A percentile compares a stretch with the other conserved stretches of the same genome.
Conservation (phyloP, 2,329 filamentous ascomycete genomes). For the Colletotrichum euphorbiae region DNA sequence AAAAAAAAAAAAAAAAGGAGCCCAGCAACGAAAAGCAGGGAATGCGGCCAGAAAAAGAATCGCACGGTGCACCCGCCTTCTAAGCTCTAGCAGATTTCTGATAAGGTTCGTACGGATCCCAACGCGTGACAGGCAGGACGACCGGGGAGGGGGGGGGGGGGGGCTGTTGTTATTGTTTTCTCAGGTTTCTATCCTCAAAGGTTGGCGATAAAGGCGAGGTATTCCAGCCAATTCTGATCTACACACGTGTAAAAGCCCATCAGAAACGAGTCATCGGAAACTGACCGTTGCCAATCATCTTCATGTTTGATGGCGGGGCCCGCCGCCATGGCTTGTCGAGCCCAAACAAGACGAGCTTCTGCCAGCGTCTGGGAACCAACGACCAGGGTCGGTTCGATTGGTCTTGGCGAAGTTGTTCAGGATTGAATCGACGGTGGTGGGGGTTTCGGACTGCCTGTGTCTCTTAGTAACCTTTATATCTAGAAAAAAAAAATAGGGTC, state of each 20-base stretch:
- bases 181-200: constrained; percentile 8
- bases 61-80: constrained; percentile 33
- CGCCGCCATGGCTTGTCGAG: constrained; percentile 36
- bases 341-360: constrained; percentile 34
- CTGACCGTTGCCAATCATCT: constrained; percentile 27
- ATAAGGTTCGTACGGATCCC: constrained; percentile 23
- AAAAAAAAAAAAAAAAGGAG: background rate
- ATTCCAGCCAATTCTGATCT: no score
- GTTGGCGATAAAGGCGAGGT: constrained; percentile 32
- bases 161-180: background rate
- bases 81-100: constrained; percentile 38
- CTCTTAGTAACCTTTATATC: no score
- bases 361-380: constrained; percentile 36
- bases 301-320: constrained; percentile 18
- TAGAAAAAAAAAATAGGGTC: no score
- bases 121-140: background rate
- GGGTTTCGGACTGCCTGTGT: no score
- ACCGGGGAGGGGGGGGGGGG: no score
- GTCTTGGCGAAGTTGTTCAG: background rate
- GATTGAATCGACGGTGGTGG: constrained; percentile 16
- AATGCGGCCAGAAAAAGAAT: constrained; percentile 10
- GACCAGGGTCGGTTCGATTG: constrained; percentile 19
- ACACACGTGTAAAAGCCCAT: no score
- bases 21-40: no score
- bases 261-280: no score